phyloP scores from a whole-genome alignment of 176 grass and related monocot species.

The Juncus inflexus region DNA sequence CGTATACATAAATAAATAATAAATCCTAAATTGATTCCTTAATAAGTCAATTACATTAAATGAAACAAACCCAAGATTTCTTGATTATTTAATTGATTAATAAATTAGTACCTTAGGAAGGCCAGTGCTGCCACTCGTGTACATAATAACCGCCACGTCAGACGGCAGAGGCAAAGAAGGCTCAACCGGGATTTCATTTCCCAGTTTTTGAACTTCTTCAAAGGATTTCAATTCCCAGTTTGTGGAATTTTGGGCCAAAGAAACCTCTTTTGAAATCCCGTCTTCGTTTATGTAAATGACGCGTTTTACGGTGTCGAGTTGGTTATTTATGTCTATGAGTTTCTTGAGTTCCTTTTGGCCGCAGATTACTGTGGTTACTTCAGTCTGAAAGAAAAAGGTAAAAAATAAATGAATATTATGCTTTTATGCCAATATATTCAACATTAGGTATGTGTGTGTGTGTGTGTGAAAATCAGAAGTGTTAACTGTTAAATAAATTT shows the following conservation, averaged over 20 bases:
- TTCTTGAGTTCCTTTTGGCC: conserved; percentile 90
- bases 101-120: conserved; percentile 76
- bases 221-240: conserved; percentile 66
- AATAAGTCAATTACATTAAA: neutral
- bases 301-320: conserved; percentile 75
- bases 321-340: conserved; percentile 67
- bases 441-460: too few relatives aligned
- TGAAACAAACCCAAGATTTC: neutral
- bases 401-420: too few relatives aligned
- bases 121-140: conserved; percentile 96
- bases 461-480: too few relatives aligned
- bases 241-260: conserved; percentile 60
- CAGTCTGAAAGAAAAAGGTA: conserved; percentile 56
- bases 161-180: conserved; percentile 52
- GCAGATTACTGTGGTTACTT: conserved; percentile 77
- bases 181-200: conserved; percentile 52
- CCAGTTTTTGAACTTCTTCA: conserved; percentile 70
- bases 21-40: conserved; percentile 6
- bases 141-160: conserved; percentile 93
- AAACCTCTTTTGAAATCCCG: conserved; percentile 61
- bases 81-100: conserved; percentile 24
- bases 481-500: too few relatives aligned
- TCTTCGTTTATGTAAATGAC: conserved; percentile 83
- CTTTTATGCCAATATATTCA: too few relatives aligned
- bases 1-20: conserved; percentile 66